Percentiles rank a stretch among this genome's conserved stretches.
Conservation (phyloP, 2,329 filamentous ascomycete genomes). For the Fusarium staphyleae region DNA sequence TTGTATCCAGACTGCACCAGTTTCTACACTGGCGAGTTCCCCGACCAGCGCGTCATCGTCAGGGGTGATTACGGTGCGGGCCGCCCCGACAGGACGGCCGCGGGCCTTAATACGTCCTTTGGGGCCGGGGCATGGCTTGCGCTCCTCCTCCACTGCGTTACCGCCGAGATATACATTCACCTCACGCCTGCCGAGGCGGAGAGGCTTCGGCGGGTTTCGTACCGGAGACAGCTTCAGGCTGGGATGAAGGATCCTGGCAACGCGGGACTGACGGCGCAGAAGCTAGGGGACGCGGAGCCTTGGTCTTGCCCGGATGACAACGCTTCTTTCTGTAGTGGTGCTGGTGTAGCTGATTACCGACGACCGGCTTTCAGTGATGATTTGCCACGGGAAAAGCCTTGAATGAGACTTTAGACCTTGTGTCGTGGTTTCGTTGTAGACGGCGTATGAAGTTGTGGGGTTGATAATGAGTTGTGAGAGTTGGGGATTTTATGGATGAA, state of each 20-base stretch:
- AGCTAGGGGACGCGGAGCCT: constrained; percentile 27
- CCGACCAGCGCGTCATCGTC: constrained; percentile 35
- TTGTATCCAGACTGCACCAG: constrained; percentile 55
- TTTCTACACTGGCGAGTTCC: constrained; percentile 44
- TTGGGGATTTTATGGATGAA: no score
- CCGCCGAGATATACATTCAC: constrained; percentile 56
- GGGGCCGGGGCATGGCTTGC: constrained; percentile 62
- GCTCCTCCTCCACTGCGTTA: constrained; percentile 57
- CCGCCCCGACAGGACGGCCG: constrained; percentile 45
- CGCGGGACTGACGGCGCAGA: constrained; percentile 51
- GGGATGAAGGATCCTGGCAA: constrained; percentile 59
- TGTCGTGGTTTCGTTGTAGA: no score
- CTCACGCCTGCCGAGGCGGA: constrained; percentile 62
- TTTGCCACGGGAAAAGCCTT: neutral
- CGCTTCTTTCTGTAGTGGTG: neutral
- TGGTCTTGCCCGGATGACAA: constrained; percentile 20
- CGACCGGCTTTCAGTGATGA: neutral
- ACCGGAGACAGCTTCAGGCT: constrained; percentile 61
- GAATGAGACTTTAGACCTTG: neutral
- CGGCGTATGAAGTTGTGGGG: no score
- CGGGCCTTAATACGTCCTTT: constrained; percentile 56
- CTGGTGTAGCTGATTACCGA: neutral
- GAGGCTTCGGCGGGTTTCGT: constrained; percentile 62
- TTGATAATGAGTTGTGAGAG: no score
- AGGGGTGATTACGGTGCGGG: constrained; percentile 43